Evolutionary conservation across 345 rosid genomes (phyloP), one percentile per base, ranked within the genome.

Genomic region (Eucalyptus fibrosa): DNA sequence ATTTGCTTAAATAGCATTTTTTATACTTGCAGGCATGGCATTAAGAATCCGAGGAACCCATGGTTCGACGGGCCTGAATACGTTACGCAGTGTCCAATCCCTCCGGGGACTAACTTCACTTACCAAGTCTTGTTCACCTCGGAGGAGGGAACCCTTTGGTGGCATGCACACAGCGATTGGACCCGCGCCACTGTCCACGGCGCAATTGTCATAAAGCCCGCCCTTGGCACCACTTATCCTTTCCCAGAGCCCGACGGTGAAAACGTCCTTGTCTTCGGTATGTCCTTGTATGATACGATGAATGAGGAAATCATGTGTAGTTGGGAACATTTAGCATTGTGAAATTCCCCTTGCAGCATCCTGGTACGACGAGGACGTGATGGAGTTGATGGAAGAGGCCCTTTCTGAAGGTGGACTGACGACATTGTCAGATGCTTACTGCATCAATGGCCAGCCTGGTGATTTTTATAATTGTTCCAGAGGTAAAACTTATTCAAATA

Each of bases 41-140:
- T 91, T 21, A 91, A 91, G 44, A 91, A 91, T 30, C 94, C 94
- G 3, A 88, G 92, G 16, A 89, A 90, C 89, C 93, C 94, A 5
- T 93, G 94, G 94, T 87, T 90, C 3, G 93, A 93, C 42, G 94
- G 94, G 13, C 94, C 94, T 12, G 94, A 90, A 60, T 90, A 90
- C 10, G 87, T 92, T n/a, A 93, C 94, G 2, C 94, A 93, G 62
- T 93, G 94, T 82, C 93, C 94, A 5, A 88, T 93, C 11, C 51
- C 62, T 28, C 89, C 91, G 1, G 92, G 91, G 50, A 53, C 69
- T 24, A 90, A 88, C 50, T 93, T 88, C 72, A 87, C 87, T 21
- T 89, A 93, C 42, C 88, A 87, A 21, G 86, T 92, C n/a, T 30
- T 88, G 42, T 88, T 92, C 60, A 69, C 91, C 8, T 4, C 91